Evolutionary conservation across 202 grass and related monocot species (phyloP), one percentile per base, ranked within the genome.

Genomic region (Musa balbisiana): DNA sequence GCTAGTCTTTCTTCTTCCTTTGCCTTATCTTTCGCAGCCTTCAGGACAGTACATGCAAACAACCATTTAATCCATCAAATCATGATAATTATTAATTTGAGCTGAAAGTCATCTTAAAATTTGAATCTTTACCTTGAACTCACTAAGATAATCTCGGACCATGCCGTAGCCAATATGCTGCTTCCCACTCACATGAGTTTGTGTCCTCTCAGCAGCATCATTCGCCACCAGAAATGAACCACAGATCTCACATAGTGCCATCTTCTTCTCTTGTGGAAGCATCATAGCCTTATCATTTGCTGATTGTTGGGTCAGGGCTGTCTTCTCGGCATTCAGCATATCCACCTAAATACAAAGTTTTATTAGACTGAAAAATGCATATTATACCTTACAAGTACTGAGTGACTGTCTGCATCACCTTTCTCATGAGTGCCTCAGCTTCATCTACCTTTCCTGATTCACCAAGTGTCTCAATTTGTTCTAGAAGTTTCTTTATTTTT

Each of bases 341-440:
- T 96, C 92, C 65, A 92, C 87, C 92, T 96, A 76, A 76, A 77
- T 9, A 72, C 19, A 73, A 68, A 58, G 1, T 10, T 54, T 11
- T 26, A 58, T 27, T 74, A 74, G 13, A 9, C 24, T 74, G 23
- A 51, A 56, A 11, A 55, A 19, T 55, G 12, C 24, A 29, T 55
- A 51, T 62, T 20, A 55, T 14, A 71, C 16, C 16, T 49, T 49
- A 75, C 5, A 64, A 15, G 26, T 15, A 24, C 11, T 2, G 1
- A 9, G 10, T 11, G 16, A 14, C 19, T 79, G 60, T 65, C 52
- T 29, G 16, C 15, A 22, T 27, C 55, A 96, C 92, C 89, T 86
- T 88, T 73, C 85, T 78, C 92, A 96, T 96, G 71, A 96, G 92
- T 51, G 89, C 92, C 80, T 90, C 92, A 80, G 92, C 92, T 90